Evolutionary conservation across 2,329 filamentous ascomycete species (phyloP), one percentile per base, ranked within the genome.

Genomic region (Aspergillus neotritici): DNA sequence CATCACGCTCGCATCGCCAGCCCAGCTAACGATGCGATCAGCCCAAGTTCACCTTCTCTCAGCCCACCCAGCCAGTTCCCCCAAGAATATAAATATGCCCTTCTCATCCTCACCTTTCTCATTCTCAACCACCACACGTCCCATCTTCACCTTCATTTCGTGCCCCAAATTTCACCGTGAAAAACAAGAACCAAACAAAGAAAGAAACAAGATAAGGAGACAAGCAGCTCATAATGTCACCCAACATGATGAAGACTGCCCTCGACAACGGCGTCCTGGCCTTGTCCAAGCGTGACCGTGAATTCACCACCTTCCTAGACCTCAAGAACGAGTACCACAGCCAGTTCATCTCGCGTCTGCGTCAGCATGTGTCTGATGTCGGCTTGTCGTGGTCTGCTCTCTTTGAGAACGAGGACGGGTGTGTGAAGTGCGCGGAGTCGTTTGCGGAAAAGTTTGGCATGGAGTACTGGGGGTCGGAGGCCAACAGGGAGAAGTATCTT

Each of bases 281-380:
- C 4, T 21, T 29, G 2, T 48, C 34, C 7, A 51, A 39, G 10
- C 41, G 30, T 3, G 47, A 57, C 13, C 47, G 50, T 2, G 46
- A 51, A 5, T 59, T 61, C 11, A 50, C 52, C 1, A 40, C 37
- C 4, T 53, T 59, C 10, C 48, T 61, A 1, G 57, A 58, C 36
- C 21, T 61, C 17, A 52, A 56, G 14, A 37, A 44, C 1, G 34
- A 41, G 3, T 42, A 52, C 29, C 48, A 53, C 17, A 30, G 30
- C 2, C 30, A 49, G 12, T 54, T 58, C 31, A 32, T 56, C n/a
- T 37, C 11, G 4, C 38, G 29, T 3, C 34, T 58, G 5, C 40
- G 40, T 10, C 38, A 51, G 1, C 42, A 55, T 25, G 50, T 44
- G 2, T 33, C 48, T 11, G 4, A 31, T 0, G 33, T 12, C 4